Conservation (phyloP, 306 rosid species). For the Cicer bijugum region DNA sequence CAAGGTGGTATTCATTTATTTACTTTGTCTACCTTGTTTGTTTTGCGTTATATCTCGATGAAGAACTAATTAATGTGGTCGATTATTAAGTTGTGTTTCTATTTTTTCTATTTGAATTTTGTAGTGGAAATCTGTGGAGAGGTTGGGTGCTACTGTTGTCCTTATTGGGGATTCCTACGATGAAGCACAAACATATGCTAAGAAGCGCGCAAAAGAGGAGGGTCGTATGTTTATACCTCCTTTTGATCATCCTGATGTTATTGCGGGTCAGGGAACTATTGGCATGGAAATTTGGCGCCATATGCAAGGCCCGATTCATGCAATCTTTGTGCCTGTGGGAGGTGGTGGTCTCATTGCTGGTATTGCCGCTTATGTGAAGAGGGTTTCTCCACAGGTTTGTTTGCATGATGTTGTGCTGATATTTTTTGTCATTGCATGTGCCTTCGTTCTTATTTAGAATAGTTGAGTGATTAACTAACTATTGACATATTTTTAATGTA, state of each 20-base stretch:
- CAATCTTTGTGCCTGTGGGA: constrained; percentile 95
- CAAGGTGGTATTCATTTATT: constrained; percentile 59
- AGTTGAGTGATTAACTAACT: not conserved
- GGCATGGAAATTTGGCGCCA: constrained; percentile 96
- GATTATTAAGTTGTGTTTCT: constrained; percentile 17
- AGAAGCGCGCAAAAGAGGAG: constrained; percentile 69
- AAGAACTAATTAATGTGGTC: not conserved
- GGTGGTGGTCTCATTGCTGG: constrained; percentile 99
- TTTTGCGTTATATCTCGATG: not conserved
- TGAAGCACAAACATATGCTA: constrained; percentile 93
- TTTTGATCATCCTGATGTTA: constrained; percentile 96
- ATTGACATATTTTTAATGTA: constrained; percentile 17
- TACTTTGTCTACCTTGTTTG: not conserved
- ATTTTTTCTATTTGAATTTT: constrained; percentile 21
- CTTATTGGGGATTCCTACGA: constrained; percentile 91
- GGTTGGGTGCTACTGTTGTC: constrained; percentile 82
- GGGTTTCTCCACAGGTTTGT: constrained; percentile 83
- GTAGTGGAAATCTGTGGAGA: constrained; percentile 90
- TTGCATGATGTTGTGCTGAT: constrained; percentile 32
- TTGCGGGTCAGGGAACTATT: constrained; percentile 90
- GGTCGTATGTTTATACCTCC: constrained; percentile 82
- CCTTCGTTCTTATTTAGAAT: not conserved
- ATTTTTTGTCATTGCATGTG: not conserved
- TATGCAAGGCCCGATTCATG: constrained; percentile 65
- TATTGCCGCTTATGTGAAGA: constrained; percentile 94